Evolutionary conservation across 352 stramenopile species (phyloP), one percentile per base, ranked within the genome.

Genomic region (Phytopythium montanum): DNA sequence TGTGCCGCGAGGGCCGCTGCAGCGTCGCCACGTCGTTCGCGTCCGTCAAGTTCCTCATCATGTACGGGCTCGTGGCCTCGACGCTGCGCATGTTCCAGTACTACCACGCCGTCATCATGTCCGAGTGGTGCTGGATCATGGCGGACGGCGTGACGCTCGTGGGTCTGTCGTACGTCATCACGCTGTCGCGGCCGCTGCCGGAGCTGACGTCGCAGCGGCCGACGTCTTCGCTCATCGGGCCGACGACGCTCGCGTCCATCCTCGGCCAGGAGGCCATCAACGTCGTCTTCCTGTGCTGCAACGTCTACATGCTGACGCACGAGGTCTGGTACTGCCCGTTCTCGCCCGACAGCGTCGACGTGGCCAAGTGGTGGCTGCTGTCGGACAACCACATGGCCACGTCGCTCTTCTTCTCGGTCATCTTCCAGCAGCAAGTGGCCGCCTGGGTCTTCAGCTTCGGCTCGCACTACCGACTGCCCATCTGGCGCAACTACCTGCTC

Each of bases 21-120:
- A 82, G 80, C 51, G 54, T 97, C 25, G 76, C 89, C 2, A 96
- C 87, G 19, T 92, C 88, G 29, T 92, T 97, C 39, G 76, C 70
- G 16, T 79, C 70, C 18, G 82, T 97, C 65, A 97, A 96, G 66
- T 95, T 92, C 59, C 73, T 96, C 49, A 81, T 97, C 48, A 84
- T 96, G 61, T 97, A 97, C 65, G 89, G 89, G 23, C 64, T 96
- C 72, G 76, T 95, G 29, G 66, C 76, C 19, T 84, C 69, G 28
- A 72, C 79, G 9, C 64, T 90, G 28, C 77, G 91, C 10, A 69
- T 94, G 51, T 75, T 79, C 33, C 73, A 75, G 70, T 92, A 87
- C 55, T 91, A 81, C 51, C 77, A 94, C 58, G 65, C 55, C 4
- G 71, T 95, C n/a, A 88, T 76, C 23, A 62, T 95, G 51, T 75